Conservation (phyloP, 1,284 basidiomycete species). For the Clitocybe nebularis region DNA sequence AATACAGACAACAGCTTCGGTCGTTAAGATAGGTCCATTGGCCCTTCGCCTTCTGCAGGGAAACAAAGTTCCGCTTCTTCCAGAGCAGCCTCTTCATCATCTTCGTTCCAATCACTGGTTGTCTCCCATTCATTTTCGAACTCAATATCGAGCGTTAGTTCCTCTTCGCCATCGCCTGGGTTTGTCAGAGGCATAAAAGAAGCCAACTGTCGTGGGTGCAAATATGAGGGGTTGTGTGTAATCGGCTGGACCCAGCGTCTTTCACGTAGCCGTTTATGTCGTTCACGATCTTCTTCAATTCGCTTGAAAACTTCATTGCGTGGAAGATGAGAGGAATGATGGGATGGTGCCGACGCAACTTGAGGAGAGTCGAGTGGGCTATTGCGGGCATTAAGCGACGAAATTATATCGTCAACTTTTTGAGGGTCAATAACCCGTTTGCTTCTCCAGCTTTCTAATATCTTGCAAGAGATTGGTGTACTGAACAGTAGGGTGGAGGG, state of each 20-base stretch:
- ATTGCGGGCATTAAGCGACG: slow-evolving; percentile 44
- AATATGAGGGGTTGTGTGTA: slow-evolving; percentile 42
- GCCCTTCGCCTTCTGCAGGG: slow-evolving; percentile 44
- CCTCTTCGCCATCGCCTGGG: slow-evolving; percentile 40
- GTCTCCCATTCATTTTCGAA: slow-evolving; percentile 94
- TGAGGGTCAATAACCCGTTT: slow-evolving; percentile 81
- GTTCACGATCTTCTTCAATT: slow-evolving; percentile 93
- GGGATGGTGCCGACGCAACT: slow-evolving; percentile 19
- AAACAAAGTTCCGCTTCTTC: slow-evolving; percentile 71
- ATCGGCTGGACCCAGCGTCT: slow-evolving; percentile 88
- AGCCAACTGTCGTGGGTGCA: slow-evolving; percentile 46
- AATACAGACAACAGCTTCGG: not conserved
- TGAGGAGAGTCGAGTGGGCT: slow-evolving; percentile 26
- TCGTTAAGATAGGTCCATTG: slow-evolving; percentile 51
- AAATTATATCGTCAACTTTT: slow-evolving; percentile 65
- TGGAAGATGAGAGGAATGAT: slow-evolving; percentile 33
- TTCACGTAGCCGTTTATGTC: slow-evolving; percentile 91
- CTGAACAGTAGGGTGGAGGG: not conserved
- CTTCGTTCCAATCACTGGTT: slow-evolving; percentile 84
- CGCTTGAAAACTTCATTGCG: slow-evolving; percentile 77
- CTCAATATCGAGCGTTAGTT: slow-evolving; percentile 74
- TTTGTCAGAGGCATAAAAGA: slow-evolving; percentile 57
- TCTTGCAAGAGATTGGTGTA: slow-evolving; percentile 40
- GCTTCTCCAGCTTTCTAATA: slow-evolving; percentile 82
- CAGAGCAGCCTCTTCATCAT: slow-evolving; percentile 71